Conservation (phyloP, 768 basidiomycete genomes). For the Daedaleopsis nitida region DNA sequence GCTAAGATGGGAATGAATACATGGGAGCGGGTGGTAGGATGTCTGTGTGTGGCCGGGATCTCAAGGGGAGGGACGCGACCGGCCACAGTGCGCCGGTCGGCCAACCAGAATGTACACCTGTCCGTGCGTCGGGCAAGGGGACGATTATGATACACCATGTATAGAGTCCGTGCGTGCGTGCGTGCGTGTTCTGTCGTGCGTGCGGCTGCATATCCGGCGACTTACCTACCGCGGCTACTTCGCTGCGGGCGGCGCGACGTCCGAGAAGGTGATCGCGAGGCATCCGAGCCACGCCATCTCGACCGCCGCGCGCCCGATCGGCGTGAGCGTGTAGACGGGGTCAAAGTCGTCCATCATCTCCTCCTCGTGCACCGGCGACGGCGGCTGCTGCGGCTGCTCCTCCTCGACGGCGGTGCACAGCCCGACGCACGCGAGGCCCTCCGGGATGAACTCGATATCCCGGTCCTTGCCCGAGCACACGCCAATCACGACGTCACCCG, state of each 20-base stretch:
- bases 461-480: constrained; percentile 60
- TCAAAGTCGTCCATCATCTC: constrained; percentile 39
- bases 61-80: no score
- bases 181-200: not conserved
- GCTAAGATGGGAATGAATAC: constrained; percentile 1
- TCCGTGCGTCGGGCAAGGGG: not conserved
- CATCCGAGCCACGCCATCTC: constrained; percentile 60
- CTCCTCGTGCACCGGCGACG: constrained; percentile 38
- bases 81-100: not conserved
- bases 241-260: constrained; percentile 12
- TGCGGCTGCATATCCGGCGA: not conserved
- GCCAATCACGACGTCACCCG: constrained; percentile 53
- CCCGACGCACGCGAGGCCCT: constrained; percentile 77
- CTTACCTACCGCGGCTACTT: not conserved
- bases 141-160: constrained; percentile 5
- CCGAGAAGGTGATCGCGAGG: constrained; percentile 47
- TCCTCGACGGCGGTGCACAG: constrained; percentile 44
- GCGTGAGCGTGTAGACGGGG: constrained; percentile 34
- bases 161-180: constrained; percentile 1
- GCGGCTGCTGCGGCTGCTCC: constrained; percentile 20
- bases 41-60: not conserved
- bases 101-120: not conserved
- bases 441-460: constrained; percentile 79
- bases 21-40: not conserved
- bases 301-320: constrained; percentile 51